Conservation (phyloP, 1,284 basidiomycete species). For the Lentinus polychrous region DNA sequence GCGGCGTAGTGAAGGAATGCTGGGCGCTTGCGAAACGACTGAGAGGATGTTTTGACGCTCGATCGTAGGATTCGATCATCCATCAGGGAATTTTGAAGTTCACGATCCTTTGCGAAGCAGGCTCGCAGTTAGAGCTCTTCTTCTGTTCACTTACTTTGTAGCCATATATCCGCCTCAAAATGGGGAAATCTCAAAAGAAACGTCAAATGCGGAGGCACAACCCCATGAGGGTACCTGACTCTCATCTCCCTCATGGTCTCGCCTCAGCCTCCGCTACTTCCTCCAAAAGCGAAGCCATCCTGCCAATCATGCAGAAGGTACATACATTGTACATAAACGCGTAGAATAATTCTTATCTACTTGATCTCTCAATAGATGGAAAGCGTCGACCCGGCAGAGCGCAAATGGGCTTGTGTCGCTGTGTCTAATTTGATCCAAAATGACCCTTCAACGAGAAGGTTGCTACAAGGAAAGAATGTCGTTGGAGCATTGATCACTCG, state of each 20-base stretch:
- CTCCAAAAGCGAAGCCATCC: conserved; percentile 68
- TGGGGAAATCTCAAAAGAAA: conserved; percentile 91
- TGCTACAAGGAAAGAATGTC: conserved; percentile 87
- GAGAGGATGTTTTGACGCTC: too few relatives aligned
- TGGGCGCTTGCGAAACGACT: too few relatives aligned
- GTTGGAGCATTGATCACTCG: conserved; percentile 82
- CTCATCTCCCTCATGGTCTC: conserved; percentile 77
- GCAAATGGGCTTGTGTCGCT: conserved; percentile 91
- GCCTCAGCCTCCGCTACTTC: conserved; percentile 63
- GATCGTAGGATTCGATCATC: background rate
- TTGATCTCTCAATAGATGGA: conserved; percentile 50
- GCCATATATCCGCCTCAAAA: conserved; percentile 22
- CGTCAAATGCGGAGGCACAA: conserved; percentile 77
- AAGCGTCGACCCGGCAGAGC: conserved; percentile 67
- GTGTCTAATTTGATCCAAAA: conserved; percentile 86
- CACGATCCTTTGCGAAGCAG: too few relatives aligned
- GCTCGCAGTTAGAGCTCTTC: too few relatives aligned
- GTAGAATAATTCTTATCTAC: background rate
- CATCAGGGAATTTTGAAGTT: background rate
- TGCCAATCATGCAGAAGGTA: conserved; percentile 86
- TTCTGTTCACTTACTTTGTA: too few relatives aligned
- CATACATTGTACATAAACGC: background rate
- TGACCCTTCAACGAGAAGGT: conserved; percentile 79
- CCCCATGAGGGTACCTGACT: conserved; percentile 86
- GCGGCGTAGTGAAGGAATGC: too few relatives aligned